Evolutionary conservation across 2,329 filamentous ascomycete species (phyloP).

Genomic region (Rhynchosporium secalis): DNA sequence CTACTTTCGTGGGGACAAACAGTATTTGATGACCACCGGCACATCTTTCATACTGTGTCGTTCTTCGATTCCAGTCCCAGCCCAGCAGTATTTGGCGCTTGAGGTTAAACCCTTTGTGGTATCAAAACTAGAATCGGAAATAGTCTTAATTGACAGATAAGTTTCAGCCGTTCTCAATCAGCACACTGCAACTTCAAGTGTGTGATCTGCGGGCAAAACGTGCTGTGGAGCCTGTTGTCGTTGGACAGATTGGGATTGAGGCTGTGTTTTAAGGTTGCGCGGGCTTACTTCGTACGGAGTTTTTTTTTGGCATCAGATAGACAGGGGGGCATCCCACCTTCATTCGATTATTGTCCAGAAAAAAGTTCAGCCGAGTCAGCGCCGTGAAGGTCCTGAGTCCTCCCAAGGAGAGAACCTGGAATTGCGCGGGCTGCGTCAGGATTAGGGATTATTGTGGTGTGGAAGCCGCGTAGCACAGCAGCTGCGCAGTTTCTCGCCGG

Average conservation of each 20-base stretch:
- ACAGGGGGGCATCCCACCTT: slow-evolving; percentile 2
- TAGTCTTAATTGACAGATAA: no score
- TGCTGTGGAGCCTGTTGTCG: neutral
- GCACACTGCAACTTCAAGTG: neutral
- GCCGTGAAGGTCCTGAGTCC: neutral
- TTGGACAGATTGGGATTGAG: neutral
- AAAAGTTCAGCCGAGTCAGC: slow-evolving; percentile 5
- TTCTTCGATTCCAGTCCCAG: neutral
- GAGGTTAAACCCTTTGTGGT: no score
- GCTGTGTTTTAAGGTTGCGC: slow-evolving; percentile 5
- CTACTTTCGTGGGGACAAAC: no score
- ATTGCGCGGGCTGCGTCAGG: neutral
- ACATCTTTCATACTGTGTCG: neutral
- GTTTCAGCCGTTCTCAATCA: no score
- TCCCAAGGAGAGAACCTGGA: neutral
- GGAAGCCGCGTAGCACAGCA: neutral
- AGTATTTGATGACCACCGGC: no score
- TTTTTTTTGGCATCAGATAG: slow-evolving; percentile 9
- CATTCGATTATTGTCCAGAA: neutral
- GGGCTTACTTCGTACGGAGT: neutral
- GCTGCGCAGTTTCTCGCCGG: slow-evolving; percentile 2
- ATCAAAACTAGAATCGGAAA: no score
- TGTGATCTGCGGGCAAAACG: neutral
- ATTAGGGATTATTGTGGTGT: neutral
- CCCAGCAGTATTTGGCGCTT: no score